These are phyloP conservation scores for Pichia cabralensis DNA, from an alignment of 805 yeast species.

Conservation along the genomic window DNA sequence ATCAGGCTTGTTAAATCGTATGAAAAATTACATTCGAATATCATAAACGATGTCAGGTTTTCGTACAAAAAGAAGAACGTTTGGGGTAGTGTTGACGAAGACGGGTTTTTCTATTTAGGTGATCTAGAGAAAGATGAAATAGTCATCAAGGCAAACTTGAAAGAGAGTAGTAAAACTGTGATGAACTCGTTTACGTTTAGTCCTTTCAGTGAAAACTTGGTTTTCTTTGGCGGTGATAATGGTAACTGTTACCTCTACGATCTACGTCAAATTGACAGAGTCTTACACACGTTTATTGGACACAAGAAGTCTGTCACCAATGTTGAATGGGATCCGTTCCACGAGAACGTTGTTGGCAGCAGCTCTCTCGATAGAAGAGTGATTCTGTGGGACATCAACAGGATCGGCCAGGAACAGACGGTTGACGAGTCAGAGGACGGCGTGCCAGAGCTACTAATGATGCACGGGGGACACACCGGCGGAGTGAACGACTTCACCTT, in stretches of 20 bases:
- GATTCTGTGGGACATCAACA: slow-evolving; percentile 70
- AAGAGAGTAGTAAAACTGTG: slow-evolving; percentile 22
- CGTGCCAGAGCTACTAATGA: slow-evolving; percentile 77
- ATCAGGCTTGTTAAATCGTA: too few species aligned
- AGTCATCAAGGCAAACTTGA: slow-evolving; percentile 17
- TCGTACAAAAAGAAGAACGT: slow-evolving; percentile 39
- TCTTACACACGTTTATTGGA: slow-evolving; percentile 68
- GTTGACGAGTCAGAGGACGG: slow-evolving; percentile 90
- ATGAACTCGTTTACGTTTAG: slow-evolving; percentile 63
- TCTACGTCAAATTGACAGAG: slow-evolving; percentile 31
- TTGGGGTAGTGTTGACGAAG: slow-evolving; percentile 72
- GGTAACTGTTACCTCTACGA: slow-evolving; percentile 60
- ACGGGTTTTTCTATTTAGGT: slow-evolving; percentile 40
- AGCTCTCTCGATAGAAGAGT: slow-evolving; percentile 72
- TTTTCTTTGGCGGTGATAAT: slow-evolving; percentile 65
- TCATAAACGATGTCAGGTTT: slow-evolving; percentile 74
- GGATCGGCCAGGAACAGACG: slow-evolving; percentile 75
- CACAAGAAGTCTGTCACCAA: slow-evolving; percentile 66
- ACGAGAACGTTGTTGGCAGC: slow-evolving; percentile 69
- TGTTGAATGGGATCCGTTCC: slow-evolving; percentile 68
- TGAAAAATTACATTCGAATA: slow-evolving; percentile 38
- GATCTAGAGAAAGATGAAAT: slow-evolving; percentile 36
- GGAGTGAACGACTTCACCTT: slow-evolving; percentile 64
- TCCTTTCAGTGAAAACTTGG: slow-evolving; percentile 44
- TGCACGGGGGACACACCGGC: slow-evolving; percentile 88